These are phyloP conservation scores for Diplodia seriata DNA, from an alignment of 2,329 filamentous ascomycete species.

Conservation along the genomic window DNA sequence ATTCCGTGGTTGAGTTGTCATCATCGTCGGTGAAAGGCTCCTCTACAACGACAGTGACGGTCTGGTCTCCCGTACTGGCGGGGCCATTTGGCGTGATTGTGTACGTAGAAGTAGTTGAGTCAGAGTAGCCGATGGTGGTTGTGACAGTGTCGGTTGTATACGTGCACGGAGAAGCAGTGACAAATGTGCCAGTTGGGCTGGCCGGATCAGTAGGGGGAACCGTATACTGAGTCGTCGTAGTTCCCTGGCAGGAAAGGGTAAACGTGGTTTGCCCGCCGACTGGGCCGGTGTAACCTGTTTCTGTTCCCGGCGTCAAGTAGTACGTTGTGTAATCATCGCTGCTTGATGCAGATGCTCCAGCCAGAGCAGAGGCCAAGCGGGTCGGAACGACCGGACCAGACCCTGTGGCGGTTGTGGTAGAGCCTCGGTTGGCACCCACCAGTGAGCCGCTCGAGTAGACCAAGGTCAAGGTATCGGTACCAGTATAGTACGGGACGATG, in stretches of 20 bases:
- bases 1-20: too few relatives aligned
- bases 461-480: not conserved
- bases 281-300: not conserved
- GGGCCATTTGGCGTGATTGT: not conserved
- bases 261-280: not conserved
- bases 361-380: too few relatives aligned
- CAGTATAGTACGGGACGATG: not conserved
- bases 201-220: not conserved
- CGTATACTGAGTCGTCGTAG: not conserved
- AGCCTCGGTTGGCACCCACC: too few relatives aligned
- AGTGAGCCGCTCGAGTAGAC: too few relatives aligned
- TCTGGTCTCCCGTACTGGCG: not conserved
- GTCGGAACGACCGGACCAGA: too few relatives aligned
- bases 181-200: not conserved
- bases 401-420: too few relatives aligned
- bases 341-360: too few relatives aligned
- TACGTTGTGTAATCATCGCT: too few relatives aligned
- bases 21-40: not conserved
- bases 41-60: not conserved
- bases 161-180: not conserved
- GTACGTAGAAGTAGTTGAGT: not conserved
- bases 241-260: not conserved
- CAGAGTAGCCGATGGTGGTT: not conserved
- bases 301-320: not conserved
- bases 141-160: not conserved